phyloP scores from a whole-genome alignment of 2,329 filamentous ascomycete genomes.

The Dichotomopilus funicola region DNA sequence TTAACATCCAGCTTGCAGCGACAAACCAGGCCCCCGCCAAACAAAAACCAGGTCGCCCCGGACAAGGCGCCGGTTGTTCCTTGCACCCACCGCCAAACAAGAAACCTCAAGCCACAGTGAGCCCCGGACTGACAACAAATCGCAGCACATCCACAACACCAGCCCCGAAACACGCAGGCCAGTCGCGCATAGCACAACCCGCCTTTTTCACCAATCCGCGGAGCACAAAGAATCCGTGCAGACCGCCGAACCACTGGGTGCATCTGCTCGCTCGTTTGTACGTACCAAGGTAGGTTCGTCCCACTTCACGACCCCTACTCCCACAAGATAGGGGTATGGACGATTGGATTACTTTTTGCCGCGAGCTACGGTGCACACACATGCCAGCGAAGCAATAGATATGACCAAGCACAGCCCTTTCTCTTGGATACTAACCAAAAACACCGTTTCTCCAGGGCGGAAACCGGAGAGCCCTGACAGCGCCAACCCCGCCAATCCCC shows the following conservation, averaged over 20 bases:
- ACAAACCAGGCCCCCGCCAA: background rate
- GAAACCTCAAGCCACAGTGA: slow-evolving; percentile 16
- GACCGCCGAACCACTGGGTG: background rate
- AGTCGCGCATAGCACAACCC: background rate
- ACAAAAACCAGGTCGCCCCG: slow-evolving; percentile 12
- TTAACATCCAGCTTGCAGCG: too few relatives aligned
- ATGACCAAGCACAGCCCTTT: slow-evolving; percentile 4
- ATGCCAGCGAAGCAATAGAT: slow-evolving; percentile 11
- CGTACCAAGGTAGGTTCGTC: slow-evolving; percentile 2
- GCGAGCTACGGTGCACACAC: too few relatives aligned
- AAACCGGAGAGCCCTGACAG: slow-evolving; percentile 4
- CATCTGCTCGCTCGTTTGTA: slow-evolving; percentile 1
- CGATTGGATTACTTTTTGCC: background rate
- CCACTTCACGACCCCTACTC: background rate
- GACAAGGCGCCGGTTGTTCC: slow-evolving; percentile 5
- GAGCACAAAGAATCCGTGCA: background rate
- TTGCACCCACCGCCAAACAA: slow-evolving; percentile 20
- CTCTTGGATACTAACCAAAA: slow-evolving; percentile 21
- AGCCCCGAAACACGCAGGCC: background rate
- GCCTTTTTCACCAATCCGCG: background rate
- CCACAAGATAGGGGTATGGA: too few relatives aligned
- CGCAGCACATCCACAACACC: background rate
- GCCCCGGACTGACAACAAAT: slow-evolving; percentile 7
- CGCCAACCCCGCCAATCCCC: background rate
- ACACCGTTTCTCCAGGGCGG: slow-evolving; percentile 12